These are phyloP conservation scores for Nepenthes gracilis DNA, from an alignment of 148 eudicot genomes.

Conservation along the genomic window DNA sequence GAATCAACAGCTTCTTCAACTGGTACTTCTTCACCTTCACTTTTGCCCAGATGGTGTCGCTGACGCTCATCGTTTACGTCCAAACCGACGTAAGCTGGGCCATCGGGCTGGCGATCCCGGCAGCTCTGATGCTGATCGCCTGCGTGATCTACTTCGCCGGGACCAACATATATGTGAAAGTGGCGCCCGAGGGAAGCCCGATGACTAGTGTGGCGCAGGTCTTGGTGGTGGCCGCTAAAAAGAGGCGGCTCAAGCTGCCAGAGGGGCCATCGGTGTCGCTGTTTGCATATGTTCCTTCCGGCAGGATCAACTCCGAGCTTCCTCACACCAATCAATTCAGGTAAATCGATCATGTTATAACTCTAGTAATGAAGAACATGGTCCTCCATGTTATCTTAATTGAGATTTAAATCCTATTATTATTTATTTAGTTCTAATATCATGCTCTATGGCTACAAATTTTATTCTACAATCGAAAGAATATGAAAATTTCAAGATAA, in stretches of 20 bases:
- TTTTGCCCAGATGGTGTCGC: conserved; percentile 41
- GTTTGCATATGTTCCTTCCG: conserved; percentile 30
- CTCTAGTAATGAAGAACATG: neutral
- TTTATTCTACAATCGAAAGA: no score
- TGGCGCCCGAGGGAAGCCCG: conserved; percentile 46
- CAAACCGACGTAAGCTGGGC: conserved; percentile 42
- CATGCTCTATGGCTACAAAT: no score
- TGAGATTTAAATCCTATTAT: neutral
- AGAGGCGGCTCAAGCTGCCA: conserved; percentile 23
- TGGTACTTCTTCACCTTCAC: conserved; percentile 64
- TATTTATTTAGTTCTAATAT: neutral
- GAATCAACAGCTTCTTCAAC: conserved; percentile 51
- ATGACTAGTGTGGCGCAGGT: conserved; percentile 32
- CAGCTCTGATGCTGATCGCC: conserved; percentile 37
- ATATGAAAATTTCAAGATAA: no score
- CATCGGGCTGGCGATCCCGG: conserved; percentile 43
- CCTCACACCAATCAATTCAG: conserved; percentile 70
- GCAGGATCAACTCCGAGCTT: conserved; percentile 55
- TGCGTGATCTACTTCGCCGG: conserved; percentile 43
- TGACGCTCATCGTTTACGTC: conserved; percentile 47
- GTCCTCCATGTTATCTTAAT: neutral
- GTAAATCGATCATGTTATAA: conserved; percentile 15
- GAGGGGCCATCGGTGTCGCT: conserved; percentile 20
- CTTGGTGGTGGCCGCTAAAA: conserved; percentile 30
- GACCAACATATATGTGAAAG: conserved; percentile 30